These are phyloP conservation scores for Sordariomycetes sp. DNA, from an alignment of 2,329 filamentous ascomycete species.

Conservation along the genomic window DNA sequence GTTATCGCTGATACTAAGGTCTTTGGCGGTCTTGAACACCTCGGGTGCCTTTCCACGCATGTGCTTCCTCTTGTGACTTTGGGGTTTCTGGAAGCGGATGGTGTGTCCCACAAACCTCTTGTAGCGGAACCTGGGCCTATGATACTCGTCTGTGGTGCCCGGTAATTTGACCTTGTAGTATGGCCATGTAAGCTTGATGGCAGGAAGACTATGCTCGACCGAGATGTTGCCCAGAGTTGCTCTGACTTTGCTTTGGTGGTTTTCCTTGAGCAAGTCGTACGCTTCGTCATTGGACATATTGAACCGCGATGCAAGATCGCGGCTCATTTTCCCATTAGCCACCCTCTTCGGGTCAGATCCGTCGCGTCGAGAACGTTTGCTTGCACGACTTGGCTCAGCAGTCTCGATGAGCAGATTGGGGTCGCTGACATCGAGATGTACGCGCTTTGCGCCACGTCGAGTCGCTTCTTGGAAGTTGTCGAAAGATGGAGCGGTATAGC, in stretches of 20 bases:
- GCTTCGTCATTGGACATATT: constrained; percentile 95
- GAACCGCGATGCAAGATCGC: constrained; percentile 72
- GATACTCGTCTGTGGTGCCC: constrained; percentile 69
- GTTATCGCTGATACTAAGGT: constrained; percentile 82
- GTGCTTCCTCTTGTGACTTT: constrained; percentile 69
- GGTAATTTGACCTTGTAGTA: constrained; percentile 87
- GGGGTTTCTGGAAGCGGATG: constrained; percentile 64
- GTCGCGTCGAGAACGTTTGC: constrained; percentile 49
- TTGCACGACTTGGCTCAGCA: constrained; percentile 52
- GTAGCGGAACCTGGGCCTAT: constrained; percentile 71
- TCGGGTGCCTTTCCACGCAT: constrained; percentile 73
- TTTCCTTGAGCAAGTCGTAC: constrained; percentile 92
- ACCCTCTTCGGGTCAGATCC: constrained; percentile 52
- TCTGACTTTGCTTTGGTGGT: constrained; percentile 91
- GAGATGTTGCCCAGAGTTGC: constrained; percentile 84
- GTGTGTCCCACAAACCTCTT: constrained; percentile 56
- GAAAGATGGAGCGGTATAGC: constrained; percentile 60
- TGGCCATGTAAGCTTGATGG: constrained; percentile 83
- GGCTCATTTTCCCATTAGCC: constrained; percentile 60
- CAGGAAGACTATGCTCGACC: constrained; percentile 92
- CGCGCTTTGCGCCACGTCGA: constrained; percentile 63
- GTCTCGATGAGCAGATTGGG: constrained; percentile 79
- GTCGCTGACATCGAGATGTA: constrained; percentile 81
- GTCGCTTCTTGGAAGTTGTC: constrained; percentile 73
- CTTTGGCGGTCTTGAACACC: constrained; percentile 70